Base-by-base conservation (phyloP, 2,329 filamentous ascomycete genomes). In the Ophiostoma montium region DNA sequence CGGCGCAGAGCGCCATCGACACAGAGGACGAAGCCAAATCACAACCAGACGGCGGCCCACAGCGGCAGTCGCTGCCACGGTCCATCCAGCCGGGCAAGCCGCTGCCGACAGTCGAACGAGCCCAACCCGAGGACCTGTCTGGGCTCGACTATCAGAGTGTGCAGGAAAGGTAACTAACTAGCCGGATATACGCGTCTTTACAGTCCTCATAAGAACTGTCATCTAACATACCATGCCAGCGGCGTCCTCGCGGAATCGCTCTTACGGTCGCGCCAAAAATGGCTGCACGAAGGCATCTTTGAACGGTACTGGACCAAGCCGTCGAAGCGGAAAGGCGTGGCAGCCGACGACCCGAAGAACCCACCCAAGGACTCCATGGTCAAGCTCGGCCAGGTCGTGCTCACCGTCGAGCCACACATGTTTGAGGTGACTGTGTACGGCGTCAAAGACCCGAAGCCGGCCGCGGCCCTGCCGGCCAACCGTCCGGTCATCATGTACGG, bases 271-370 rank as follows among this genome's bases (percentile, higher is more conserved):
- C 80, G 84, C 52, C 72, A 80, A 50, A 78, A 75, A 72, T 88
- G 83, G 83, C 74, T 83, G 21, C 74, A 70, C 59, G 78, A 83
- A 56, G 81, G 82, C 30, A 72, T 87, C 44, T 86, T 88, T 57
- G 80, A 86, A 57, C 83, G 79, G 58, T 87, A 84, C 62, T 88
- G 83, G 83, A 75, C 79, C 9, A 87, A 87, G 60, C 82, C 83
- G 3, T 69, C 69, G 38, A 84, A 82, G 64, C 75, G 76, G 54
- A 85, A 82, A 62, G 78, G 80, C 39, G 74, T 76, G 3, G 63
- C 78, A 21, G 72, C 74, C 49, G 80, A 82, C 57, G 76, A 80
- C 47, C 69, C 74, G 6, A 78, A 79, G 56, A 84, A 85, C 57
- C 81, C 80, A 2, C 66, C 80, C 53, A 80, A 84, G 63, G 76